A percentile compares a stretch with the other conserved stretches of the same genome.
Evolutionary conservation across 192 early-diverging fungal species (phyloP).

Genomic region (Mortierella claussenii): DNA sequence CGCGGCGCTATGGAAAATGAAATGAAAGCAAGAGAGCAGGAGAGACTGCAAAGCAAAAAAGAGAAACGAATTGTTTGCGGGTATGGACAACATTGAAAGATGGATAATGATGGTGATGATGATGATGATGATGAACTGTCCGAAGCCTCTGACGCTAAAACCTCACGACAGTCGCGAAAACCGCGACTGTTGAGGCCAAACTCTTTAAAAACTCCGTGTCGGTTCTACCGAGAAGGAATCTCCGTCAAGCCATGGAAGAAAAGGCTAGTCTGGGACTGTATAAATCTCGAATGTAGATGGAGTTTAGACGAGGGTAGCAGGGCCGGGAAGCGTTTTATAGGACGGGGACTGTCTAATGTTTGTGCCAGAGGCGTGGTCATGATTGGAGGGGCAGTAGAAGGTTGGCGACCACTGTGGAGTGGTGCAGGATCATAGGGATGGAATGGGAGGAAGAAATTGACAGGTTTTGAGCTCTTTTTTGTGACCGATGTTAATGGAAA

Average conservation of each 20-base stretch:
- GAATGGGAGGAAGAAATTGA: too few relatives aligned
- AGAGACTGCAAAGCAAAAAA: background rate
- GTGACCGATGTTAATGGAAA: too few relatives aligned
- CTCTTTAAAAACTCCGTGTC: slow-evolving; percentile 33
- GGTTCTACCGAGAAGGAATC: slow-evolving; percentile 43
- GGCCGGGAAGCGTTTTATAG: background rate
- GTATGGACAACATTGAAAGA: background rate
- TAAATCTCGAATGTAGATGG: slow-evolving; percentile 46
- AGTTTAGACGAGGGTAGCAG: background rate
- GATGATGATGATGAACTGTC: slow-evolving; percentile 6
- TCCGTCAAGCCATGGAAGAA: slow-evolving; percentile 20
- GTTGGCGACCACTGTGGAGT: too few relatives aligned
- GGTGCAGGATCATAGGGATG: too few relatives aligned
- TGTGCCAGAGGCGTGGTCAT: too few relatives aligned
- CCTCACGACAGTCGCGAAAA: slow-evolving; percentile 39
- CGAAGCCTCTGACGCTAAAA: slow-evolving; percentile 37
- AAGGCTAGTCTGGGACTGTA: slow-evolving; percentile 28
- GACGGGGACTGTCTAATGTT: slow-evolving; percentile 14
- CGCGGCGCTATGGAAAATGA: too few relatives aligned
- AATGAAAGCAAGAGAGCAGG: too few relatives aligned
- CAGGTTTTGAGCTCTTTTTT: too few relatives aligned
- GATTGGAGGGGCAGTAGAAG: too few relatives aligned
- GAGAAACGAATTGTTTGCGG: background rate
- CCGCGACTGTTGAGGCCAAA: slow-evolving; percentile 38
- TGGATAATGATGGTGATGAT: background rate